Base-by-base conservation (phyloP, 257 asterid genomes). In the Paraleonurus japonicus region DNA sequence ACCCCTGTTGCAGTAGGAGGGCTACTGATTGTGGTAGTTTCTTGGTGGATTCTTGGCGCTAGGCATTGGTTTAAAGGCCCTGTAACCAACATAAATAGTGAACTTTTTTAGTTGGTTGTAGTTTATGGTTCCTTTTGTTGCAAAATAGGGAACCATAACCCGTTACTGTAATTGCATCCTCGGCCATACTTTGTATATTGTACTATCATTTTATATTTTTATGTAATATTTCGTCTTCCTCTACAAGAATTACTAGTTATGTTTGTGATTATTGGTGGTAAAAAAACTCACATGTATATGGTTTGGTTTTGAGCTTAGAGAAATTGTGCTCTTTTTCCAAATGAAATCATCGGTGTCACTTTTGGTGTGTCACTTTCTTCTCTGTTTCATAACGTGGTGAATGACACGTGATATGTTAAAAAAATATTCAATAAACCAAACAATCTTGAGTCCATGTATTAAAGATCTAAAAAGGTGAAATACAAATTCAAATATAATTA, bases 1-100 rank as follows among this genome's bases (percentile, higher is more conserved):
- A 94, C 99, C 26, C 99, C 99, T 0, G 98, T 94, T 50, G 99
- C 98, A 7, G 96, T 94, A 20, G 98, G 95, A 50, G 98, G 98
- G 48, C 86, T 94, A 2, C 61, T 91, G 67, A 57, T 88, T 66
- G 79, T 94, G 20, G 72, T 81, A 2, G 85, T 91, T 62, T 74
- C 81, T 33, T 81, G 87, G 19, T 94, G 99, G 99, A 70, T 91
- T 4, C n/a, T 91, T 3, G 83, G 89, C 63, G 98, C 90, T 43
- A 78, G 96, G 77, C 88, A 89, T 75, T 91, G 99, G 99, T 94
- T 94, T 70, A 92, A 61, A 85, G 99, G 99, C 16, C 99, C 98
- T 48, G 75, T 89, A 7, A 89, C 96, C 59, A 94, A 89, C 73
- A 77, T 95, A 70, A 57, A 69, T 17, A 68, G 35, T 59, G 81